phyloP scores from a whole-genome alignment of 345 rosid species.

The Murraya koenigii region DNA sequence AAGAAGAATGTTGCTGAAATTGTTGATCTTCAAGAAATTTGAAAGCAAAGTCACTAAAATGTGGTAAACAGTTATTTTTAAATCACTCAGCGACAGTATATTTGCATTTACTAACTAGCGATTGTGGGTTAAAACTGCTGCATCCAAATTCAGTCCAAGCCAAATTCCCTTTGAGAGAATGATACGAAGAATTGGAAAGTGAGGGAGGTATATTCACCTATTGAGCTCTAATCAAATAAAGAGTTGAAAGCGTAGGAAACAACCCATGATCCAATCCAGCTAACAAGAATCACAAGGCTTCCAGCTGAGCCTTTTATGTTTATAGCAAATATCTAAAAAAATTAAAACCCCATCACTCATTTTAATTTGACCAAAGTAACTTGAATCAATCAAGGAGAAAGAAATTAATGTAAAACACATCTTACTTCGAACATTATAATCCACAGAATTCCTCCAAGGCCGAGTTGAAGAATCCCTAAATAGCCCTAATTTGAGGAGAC shows the following conservation, averaged over 20 bases:
- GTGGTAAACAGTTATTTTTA: too few relatives aligned
- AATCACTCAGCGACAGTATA: too few relatives aligned
- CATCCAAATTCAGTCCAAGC: too few relatives aligned
- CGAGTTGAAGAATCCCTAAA: too few relatives aligned
- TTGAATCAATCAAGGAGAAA: not conserved
- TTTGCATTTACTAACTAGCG: too few relatives aligned
- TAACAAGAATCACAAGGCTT: constrained; percentile 43
- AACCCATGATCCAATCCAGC: constrained; percentile 53
- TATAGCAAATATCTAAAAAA: constrained; percentile 44
- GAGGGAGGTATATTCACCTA: constrained; percentile 27
- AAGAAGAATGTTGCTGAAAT: constrained; percentile 42
- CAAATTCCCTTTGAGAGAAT: not conserved
- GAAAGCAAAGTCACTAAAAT: too few relatives aligned
- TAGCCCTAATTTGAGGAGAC: constrained; percentile 32
- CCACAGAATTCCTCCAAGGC: constrained; percentile 81
- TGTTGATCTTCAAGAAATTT: not conserved
- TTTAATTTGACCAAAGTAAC: not conserved
- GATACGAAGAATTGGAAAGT: not conserved
- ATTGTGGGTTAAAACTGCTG: too few relatives aligned
- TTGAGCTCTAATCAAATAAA: constrained; percentile 48
- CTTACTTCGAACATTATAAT: constrained; percentile 66
- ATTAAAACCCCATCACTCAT: not conserved
- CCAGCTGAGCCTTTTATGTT: constrained; percentile 56
- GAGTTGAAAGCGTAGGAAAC: constrained; percentile 44
- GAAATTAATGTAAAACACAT: not conserved